Conservation (phyloP, 1,284 basidiomycete species). For the Fistulinella staudtii region DNA sequence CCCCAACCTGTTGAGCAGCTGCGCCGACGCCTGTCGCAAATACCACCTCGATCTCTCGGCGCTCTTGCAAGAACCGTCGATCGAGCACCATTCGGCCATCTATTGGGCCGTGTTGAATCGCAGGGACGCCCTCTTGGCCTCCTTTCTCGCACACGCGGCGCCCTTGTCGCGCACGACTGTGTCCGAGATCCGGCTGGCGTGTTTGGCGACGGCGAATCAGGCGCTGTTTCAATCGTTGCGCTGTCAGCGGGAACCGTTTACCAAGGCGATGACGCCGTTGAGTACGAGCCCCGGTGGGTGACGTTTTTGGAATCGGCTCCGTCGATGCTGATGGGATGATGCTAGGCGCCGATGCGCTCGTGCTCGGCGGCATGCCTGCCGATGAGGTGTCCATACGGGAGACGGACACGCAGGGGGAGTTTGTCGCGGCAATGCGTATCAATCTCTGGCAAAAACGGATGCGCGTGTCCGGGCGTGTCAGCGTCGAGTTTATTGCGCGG, state of each 20-base stretch:
- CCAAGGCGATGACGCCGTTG: conserved; percentile 8
- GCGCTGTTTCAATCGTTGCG: conserved; percentile 55
- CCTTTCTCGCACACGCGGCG: conserved; percentile 47
- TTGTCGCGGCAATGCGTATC: conserved; percentile 52
- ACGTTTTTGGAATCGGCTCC: no score
- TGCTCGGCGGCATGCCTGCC: conserved; percentile 50
- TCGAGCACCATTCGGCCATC: conserved; percentile 59
- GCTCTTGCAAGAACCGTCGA: conserved; percentile 57
- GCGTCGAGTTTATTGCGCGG: conserved; percentile 63
- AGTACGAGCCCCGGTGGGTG: conserved; percentile 13
- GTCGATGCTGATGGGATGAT: not conserved
- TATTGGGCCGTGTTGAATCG: conserved; percentile 69
- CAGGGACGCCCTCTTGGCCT: conserved; percentile 36
- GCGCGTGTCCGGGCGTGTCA: conserved; percentile 53
- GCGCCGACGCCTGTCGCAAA: conserved; percentile 41
- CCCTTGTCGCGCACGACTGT: conserved; percentile 49
- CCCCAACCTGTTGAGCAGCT: conserved; percentile 42
- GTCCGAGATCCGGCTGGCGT: conserved; percentile 60
- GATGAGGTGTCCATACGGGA: conserved; percentile 54
- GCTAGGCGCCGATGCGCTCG: conserved; percentile 49
- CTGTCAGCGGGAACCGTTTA: conserved; percentile 11
- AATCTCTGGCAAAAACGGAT: conserved; percentile 66
- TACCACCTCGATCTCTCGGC: conserved; percentile 40
- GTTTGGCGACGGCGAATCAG: conserved; percentile 60
- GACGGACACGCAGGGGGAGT: conserved; percentile 45